Base-by-base conservation (phyloP, 2,329 filamentous ascomycete genomes). In the Colletotrichum lindemuthianum region DNA sequence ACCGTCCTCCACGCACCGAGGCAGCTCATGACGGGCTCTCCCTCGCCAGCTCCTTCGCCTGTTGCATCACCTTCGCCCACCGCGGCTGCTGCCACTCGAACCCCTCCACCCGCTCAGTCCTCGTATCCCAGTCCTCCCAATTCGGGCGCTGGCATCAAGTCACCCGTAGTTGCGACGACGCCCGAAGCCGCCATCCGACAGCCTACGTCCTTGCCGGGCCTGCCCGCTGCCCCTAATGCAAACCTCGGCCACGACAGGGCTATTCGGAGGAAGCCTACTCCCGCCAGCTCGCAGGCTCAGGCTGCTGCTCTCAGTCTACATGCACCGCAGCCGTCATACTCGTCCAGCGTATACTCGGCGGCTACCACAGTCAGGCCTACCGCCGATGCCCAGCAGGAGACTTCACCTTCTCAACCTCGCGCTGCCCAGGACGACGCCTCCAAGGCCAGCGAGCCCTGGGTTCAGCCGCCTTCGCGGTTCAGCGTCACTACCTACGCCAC, bases 401-500 rank as follows among this genome's bases (percentile, higher is more conserved):
- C 24, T 3, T 45, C 57, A 8, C 61, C 52, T 10, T 40, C 55
- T 37, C 37, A 36, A 11, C 37, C n/a, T 11, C 39, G 40, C 37
- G 54, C 39, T 36, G 33, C 24, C 6, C 32, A 36, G 16, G 52
- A 51, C 41, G 53, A 61, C 33, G 47, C 52, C 12, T 32, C 53
- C 33, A 36, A 55, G 12, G 33, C 43, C 33, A 68, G 78, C 51
- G 76, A 79, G 47, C 72, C 82, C 41, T 83, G 82, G 79, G 75
- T 78, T 11, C 83, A 86, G 60, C 86, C 86, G 6, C 75, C 79
- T 2, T 90, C 87, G 52, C 84, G 86, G 49, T 91, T 90, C 74
- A 91, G 88, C 75, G 79, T 85, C 67, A 88, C 86, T 8, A 90
- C 87, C 2, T 88, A 85, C 70, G 82, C 84, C 32, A 86, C 87